Conservation (phyloP, 1,139 yeast genomes). For the Komagataea norvegica region DNA sequence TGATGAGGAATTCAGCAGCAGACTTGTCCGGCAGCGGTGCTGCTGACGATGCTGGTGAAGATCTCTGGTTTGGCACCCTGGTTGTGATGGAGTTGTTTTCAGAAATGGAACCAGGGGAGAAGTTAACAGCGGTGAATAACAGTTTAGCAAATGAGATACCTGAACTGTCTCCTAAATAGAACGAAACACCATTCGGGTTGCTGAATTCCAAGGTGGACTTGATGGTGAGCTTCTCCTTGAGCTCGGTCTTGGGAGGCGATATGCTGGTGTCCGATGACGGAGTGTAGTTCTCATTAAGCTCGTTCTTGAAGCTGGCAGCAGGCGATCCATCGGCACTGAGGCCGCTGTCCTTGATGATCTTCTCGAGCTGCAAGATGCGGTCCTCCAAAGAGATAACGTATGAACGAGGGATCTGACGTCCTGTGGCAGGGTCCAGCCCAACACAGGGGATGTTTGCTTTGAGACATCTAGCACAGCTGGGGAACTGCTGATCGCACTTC, state of each 20-base stretch:
- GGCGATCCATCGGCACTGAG: conserved; percentile 30
- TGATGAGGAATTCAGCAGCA: conserved; percentile 64
- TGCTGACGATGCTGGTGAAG: conserved; percentile 23
- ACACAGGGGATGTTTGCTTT: conserved; percentile 71
- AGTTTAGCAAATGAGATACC: conserved; percentile 71
- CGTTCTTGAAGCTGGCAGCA: no score
- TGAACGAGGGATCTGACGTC: conserved; percentile 78
- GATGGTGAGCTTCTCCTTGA: conserved; percentile 18
- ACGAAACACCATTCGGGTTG: conserved; percentile 23
- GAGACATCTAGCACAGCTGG: conserved; percentile 68
- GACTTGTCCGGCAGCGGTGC: conserved; percentile 57
- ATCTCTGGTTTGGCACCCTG: conserved; percentile 16
- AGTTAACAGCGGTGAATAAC: conserved; percentile 70
- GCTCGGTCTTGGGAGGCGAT: conserved; percentile 18
- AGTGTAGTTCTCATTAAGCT: not conserved
- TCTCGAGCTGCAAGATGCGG: conserved; percentile 52
- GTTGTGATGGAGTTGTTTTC: conserved; percentile 27
- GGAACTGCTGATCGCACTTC: conserved; percentile 79
- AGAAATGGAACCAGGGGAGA: conserved; percentile 35
- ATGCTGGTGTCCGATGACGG: conserved; percentile 8
- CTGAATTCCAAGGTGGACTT: conserved; percentile 20
- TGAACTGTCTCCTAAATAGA: conserved; percentile 48
- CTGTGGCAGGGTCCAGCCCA: conserved; percentile 83
- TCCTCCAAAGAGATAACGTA: conserved; percentile 73
- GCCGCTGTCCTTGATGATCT: conserved; percentile 40